Conservation (phyloP, 345 rosid genomes). For the Citrus australasica region DNA sequence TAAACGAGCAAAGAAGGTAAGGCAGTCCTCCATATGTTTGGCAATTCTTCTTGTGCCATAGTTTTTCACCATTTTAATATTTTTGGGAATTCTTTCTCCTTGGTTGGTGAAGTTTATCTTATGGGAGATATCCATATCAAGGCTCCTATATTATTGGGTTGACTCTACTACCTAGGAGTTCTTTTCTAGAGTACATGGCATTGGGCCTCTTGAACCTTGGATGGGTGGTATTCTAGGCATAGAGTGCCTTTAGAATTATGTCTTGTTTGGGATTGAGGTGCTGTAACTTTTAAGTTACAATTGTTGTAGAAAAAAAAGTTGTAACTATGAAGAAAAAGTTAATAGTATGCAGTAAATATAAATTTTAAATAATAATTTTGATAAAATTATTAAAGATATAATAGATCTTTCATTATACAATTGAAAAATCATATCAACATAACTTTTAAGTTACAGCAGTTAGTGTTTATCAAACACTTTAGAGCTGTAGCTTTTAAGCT, state of each 20-base stretch:
- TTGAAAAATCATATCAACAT: too few relatives aligned
- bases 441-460: too few relatives aligned
- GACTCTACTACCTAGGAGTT: not conserved
- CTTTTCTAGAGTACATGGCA: not conserved
- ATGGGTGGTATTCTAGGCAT: not conserved
- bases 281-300: too few relatives aligned
- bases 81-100: not conserved
- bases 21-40: constrained; percentile 1
- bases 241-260: not conserved
- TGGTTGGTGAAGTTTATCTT: not conserved
- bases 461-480: too few relatives aligned
- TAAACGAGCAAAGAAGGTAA: constrained; percentile 94
- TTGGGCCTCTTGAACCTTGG: not conserved
- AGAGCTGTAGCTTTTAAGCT: too few relatives aligned
- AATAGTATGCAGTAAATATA: too few relatives aligned
- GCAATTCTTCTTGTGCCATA: not conserved
- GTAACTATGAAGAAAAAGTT: too few relatives aligned
- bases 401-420: too few relatives aligned
- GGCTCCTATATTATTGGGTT: not conserved
- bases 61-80: not conserved
- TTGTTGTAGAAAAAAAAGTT: too few relatives aligned
- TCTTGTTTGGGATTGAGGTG: too few relatives aligned
- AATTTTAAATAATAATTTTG: too few relatives aligned
- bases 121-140: not conserved
- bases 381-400: too few relatives aligned